These are phyloP conservation scores for Raddia distichophylla DNA, from an alignment of 176 grass and related monocot genomes.

Conservation along the genomic window DNA sequence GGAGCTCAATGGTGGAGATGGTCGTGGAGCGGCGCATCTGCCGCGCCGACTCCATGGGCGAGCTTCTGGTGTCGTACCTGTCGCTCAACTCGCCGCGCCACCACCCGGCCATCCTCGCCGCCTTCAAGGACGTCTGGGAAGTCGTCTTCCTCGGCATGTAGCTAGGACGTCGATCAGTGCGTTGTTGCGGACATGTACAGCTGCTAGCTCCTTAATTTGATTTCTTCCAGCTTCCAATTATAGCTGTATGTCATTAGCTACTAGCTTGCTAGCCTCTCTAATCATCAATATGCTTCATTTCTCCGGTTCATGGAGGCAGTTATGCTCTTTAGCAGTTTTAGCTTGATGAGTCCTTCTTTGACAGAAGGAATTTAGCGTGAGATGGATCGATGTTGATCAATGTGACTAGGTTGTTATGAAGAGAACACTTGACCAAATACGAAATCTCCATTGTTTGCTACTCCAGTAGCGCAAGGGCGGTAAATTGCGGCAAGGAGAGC, in stretches of 20 bases:
- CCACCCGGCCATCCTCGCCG: slow-evolving; percentile 70
- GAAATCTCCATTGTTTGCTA: neutral
- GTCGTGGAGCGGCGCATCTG: slow-evolving; percentile 48
- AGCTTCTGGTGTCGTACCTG: slow-evolving; percentile 66
- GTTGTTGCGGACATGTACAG: neutral
- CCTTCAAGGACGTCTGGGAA: slow-evolving; percentile 72
- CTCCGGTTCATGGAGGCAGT: neutral
- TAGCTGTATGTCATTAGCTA: neutral
- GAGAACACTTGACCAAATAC: neutral
- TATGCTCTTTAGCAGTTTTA: neutral
- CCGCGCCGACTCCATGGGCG: slow-evolving; percentile 47
- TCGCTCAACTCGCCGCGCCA: slow-evolving; percentile 62
- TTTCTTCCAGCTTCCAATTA: neutral
- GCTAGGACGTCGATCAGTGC: neutral
- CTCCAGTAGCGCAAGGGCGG: too few species aligned
- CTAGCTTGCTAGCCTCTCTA: neutral
- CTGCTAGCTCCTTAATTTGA: neutral
- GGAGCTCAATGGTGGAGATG: slow-evolving; percentile 90
- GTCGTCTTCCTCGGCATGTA: slow-evolving; percentile 47
- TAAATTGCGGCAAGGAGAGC: too few species aligned
- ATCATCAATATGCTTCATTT: neutral
- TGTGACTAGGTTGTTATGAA: neutral
- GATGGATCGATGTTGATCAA: neutral
- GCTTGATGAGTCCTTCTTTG: neutral
- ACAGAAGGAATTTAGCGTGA: neutral